Percentiles rank a stretch among this genome's conserved stretches.
phyloP scores from a whole-genome alignment of 2,329 filamentous ascomycete genomes.

The Westerdykella sp. region DNA sequence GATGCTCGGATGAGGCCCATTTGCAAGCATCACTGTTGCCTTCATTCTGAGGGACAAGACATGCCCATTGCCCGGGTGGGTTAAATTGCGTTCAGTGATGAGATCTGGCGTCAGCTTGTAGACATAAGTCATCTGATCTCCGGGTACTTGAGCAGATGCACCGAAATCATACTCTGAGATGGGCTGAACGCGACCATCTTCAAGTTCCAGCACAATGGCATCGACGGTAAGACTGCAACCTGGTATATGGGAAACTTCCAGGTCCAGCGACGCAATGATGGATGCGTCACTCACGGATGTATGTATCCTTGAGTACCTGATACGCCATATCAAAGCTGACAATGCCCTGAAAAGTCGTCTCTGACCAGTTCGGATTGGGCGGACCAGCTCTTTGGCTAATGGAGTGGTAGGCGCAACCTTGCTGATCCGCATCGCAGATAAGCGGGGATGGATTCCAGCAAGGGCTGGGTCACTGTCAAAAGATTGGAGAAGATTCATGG shows the following conservation, averaged over 20 bases:
- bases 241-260: constrained; percentile 67
- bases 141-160: constrained; percentile 56
- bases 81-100: constrained; percentile 42
- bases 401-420: constrained; percentile 64
- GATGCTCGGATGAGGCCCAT: constrained; percentile 55
- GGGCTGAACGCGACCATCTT: constrained; percentile 54
- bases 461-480: constrained; percentile 62
- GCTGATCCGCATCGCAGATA: constrained; percentile 69
- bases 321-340: constrained; percentile 65
- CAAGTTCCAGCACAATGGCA: constrained; percentile 52
- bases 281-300: constrained; percentile 47
- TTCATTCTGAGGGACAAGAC: constrained; percentile 54
- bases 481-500: constrained; percentile 70
- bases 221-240: constrained; percentile 60
- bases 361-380: constrained; percentile 59
- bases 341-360: constrained; percentile 58
- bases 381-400: constrained; percentile 52
- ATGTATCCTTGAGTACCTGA: constrained; percentile 64
- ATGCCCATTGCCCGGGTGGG: constrained; percentile 38
- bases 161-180: constrained; percentile 40
- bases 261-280: constrained; percentile 63
- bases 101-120: constrained; percentile 53
- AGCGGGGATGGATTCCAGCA: constrained; percentile 55
- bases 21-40: constrained; percentile 53
- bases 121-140: constrained; percentile 69